Evolutionary conservation across 768 basidiomycete genomes (phyloP).

Genomic region (Tulasnella sp.): DNA sequence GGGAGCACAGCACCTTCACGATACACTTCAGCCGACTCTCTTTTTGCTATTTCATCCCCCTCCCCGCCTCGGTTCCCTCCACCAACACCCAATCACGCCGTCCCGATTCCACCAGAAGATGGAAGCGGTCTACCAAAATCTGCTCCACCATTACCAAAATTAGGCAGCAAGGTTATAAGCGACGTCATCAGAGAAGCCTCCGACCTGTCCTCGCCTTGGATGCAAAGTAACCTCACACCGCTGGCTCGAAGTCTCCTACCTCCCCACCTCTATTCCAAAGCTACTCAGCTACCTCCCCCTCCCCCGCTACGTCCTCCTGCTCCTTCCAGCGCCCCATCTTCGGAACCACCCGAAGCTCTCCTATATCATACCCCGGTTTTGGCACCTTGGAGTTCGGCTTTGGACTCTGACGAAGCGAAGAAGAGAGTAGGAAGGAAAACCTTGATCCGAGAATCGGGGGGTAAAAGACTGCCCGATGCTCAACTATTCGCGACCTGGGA

Average conservation of each 20-base stretch:
- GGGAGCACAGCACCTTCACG: conserved; percentile 12
- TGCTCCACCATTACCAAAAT: conserved; percentile 2
- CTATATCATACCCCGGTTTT: not conserved
- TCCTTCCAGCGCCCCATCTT: not conserved
- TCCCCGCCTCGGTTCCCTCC: conserved; percentile 13
- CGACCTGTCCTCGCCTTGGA: conserved; percentile 11
- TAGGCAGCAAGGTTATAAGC: conserved; percentile 4
- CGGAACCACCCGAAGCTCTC: not conserved
- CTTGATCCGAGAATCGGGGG: not conserved
- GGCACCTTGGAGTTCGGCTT: conserved; percentile 13
- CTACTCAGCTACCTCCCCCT: conserved; percentile 16
- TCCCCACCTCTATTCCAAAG: conserved; percentile 7
- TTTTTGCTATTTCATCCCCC: conserved; percentile 5
- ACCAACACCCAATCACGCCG: conserved; percentile 16
- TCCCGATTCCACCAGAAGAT: conserved; percentile 11
- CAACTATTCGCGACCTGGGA: conserved; percentile 18
- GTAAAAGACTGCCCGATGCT: conserved; percentile 15
- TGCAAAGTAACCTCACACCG: conserved; percentile 6
- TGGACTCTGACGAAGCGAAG: conserved; percentile 8
- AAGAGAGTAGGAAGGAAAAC: conserved; percentile 9
- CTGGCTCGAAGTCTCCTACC: conserved; percentile 9
- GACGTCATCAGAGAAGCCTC: not conserved
- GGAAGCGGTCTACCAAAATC: not conserved
- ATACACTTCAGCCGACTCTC: conserved; percentile 18
- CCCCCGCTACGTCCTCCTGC: conserved; percentile 12